Evolutionary conservation across 2,329 filamentous ascomycete species (phyloP).

Genomic region (Colletotrichum sp.): DNA sequence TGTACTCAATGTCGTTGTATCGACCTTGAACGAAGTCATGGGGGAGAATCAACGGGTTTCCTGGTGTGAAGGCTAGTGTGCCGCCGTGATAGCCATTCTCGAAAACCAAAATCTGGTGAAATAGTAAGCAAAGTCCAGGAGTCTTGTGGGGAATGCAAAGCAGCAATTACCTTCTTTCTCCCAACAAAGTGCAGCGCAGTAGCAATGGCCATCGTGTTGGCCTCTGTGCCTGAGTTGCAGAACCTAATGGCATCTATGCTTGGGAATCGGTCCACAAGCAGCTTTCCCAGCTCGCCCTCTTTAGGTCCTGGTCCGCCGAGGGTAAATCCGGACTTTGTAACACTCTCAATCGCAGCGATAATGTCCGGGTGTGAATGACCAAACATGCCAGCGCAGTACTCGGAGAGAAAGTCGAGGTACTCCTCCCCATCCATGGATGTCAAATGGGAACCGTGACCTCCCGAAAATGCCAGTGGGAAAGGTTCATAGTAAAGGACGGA

Average conservation of each 20-base stretch:
- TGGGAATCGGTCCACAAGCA: conserved; percentile 57
- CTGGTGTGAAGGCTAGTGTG: conserved; percentile 37
- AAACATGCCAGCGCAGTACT: conserved; percentile 69
- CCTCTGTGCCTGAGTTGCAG: conserved; percentile 70
- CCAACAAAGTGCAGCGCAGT: conserved; percentile 52
- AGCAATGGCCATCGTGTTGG: conserved; percentile 63
- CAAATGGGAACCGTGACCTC: conserved; percentile 36
- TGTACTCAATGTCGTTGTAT: conserved; percentile 64
- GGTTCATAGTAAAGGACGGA: conserved; percentile 47
- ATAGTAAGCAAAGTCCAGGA: background rate
- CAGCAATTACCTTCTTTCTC: conserved; percentile 41
- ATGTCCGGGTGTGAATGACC: conserved; percentile 67
- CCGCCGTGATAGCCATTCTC: conserved; percentile 56
- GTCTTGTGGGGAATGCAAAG: fast-evolving
- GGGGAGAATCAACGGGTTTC: conserved; percentile 45
- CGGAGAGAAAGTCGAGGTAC: conserved; percentile 66
- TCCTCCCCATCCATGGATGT: conserved; percentile 44
- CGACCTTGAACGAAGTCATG: conserved; percentile 63
- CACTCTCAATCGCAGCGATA: conserved; percentile 46
- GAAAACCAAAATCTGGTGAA: conserved; percentile 44
- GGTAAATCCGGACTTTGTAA: conserved; percentile 55
- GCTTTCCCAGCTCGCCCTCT: conserved; percentile 54
- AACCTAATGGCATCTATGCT: conserved; percentile 61
- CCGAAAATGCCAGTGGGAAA: conserved; percentile 46
- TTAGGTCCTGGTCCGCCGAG: conserved; percentile 56